Evolutionary conservation across 768 basidiomycete species (phyloP).

Genomic region (Mycena polygramma): DNA sequence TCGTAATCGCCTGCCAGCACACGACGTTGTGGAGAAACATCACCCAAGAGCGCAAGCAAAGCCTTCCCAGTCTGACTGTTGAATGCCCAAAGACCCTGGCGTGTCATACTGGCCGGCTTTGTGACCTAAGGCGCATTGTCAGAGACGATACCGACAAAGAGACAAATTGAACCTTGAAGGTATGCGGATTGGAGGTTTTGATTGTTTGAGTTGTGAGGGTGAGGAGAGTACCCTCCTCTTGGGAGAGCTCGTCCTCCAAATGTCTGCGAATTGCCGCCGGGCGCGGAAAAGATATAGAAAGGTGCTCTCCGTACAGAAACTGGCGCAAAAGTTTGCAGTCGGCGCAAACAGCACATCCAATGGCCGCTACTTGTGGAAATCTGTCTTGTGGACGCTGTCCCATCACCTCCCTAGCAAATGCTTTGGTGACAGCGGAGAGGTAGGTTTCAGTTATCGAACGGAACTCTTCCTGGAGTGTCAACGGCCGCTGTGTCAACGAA

Average conservation of each 20-base stretch:
- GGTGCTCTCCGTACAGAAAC: background rate
- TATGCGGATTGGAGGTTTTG: too few species aligned
- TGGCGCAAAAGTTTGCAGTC: background rate
- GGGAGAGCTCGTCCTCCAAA: too few species aligned
- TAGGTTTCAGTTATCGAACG: background rate
- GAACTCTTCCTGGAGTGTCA: background rate
- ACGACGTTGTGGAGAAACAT: background rate
- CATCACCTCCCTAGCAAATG: background rate
- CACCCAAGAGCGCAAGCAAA: background rate
- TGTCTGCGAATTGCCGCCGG: background rate
- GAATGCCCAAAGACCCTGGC: background rate
- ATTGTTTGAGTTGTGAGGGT: background rate
- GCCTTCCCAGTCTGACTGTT: background rate
- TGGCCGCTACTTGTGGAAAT: background rate
- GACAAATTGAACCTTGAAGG: too few species aligned
- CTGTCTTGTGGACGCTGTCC: background rate
- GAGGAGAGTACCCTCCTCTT: background rate
- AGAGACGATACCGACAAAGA: too few species aligned
- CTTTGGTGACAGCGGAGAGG: background rate
- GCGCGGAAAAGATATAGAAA: background rate
- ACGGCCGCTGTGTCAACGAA: background rate
- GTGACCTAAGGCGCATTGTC: too few species aligned
- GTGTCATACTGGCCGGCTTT: background rate
- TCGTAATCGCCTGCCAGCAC: background rate
- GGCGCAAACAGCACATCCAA: background rate